Evolutionary conservation across 1,139 yeast species (phyloP).

Genomic region (Protomyces gravidus): DNA sequence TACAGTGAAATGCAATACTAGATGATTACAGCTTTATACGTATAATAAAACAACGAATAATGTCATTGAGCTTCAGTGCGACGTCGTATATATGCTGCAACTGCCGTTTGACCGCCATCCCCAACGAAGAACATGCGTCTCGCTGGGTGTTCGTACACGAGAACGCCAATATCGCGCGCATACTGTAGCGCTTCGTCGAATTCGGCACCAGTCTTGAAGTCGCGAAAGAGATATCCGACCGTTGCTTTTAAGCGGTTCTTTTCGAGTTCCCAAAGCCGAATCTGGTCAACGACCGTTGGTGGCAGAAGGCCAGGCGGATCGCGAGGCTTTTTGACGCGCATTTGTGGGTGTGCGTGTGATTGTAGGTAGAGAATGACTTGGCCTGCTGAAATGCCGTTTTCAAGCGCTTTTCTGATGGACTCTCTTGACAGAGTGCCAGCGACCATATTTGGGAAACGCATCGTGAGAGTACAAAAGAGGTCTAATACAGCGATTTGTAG

Average conservation of each 20-base stretch:
- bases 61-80: slow-evolving; percentile 8
- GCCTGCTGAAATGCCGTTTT: slow-evolving; percentile 89
- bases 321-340: slow-evolving; percentile 47
- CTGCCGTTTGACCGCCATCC: slow-evolving; percentile 6
- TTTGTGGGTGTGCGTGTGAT: slow-evolving; percentile 91
- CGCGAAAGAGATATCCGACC: slow-evolving; percentile 83
- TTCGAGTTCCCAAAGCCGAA: slow-evolving; percentile 92
- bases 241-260: slow-evolving; percentile 84
- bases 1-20: slow-evolving; percentile 28
- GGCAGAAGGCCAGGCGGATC: slow-evolving; percentile 52
- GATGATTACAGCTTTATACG: background rate
- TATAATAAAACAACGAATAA: background rate
- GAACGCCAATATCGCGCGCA: slow-evolving; percentile 85
- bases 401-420: slow-evolving; percentile 74
- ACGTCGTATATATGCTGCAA: slow-evolving; percentile 11
- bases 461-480: slow-evolving; percentile 74
- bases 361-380: slow-evolving; percentile 86
- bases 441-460: slow-evolving; percentile 87
- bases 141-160: slow-evolving; percentile 74
- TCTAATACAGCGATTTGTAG: slow-evolving; percentile 89
- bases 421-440: slow-evolving; percentile 91
- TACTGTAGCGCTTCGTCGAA: slow-evolving; percentile 67
- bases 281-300: slow-evolving; percentile 94
- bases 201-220: slow-evolving; percentile 73
- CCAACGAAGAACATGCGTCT: slow-evolving; percentile 64